Base-by-base conservation (phyloP, 164 flowering plant genomes). In the Tinospora cordifolia region DNA sequence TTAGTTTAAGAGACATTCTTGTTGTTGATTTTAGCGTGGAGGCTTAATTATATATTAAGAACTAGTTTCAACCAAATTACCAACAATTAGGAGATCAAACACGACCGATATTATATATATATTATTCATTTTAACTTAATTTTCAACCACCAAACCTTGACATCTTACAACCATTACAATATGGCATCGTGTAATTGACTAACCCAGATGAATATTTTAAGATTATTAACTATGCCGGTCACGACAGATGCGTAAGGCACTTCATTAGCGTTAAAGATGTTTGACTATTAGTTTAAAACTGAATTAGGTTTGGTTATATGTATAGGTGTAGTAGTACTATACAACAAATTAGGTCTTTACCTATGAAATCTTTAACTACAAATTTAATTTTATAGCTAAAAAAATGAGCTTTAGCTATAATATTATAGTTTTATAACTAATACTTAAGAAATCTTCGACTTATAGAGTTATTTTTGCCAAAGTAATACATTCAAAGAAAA, bases 41-140 rank as follows among this genome's bases (percentile, higher is more conserved):
- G 6, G 10, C 21, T 54, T 54, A 54, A n/a, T 5, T 30, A 30
- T 30, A 30, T 30, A 30, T 30, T 30, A 4, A 30, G 36, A 10
- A 21, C 60, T 54, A 54, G 21, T 54, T 30, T 54, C 60, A 54
- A 54, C 60, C n/a, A 54, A 21, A 30, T 30, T 30, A 5, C 60
- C 24, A 54, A 54, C 60, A 54, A 54, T 54, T 54, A 19, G 60
- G 60, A 54, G 25, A 54, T n/a, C 60, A 54, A 54, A 54, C 60
- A 54, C 60, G n/a, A 54, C 8, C 6, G 19, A 6, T 13, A 12
- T 10, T 10, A 10, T 46, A 51, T 51, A 51, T 51, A 51, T 51
- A n/a, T 51, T 51, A n/a, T n/a, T n/a, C 36, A 30, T 30, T 54
- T 54, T 54, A 54, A 54, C 60, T 54, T n/a, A n/a, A n/a, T n/a